Conservation (phyloP, 179 eudicot genomes). For the Silene noctiflora region DNA sequence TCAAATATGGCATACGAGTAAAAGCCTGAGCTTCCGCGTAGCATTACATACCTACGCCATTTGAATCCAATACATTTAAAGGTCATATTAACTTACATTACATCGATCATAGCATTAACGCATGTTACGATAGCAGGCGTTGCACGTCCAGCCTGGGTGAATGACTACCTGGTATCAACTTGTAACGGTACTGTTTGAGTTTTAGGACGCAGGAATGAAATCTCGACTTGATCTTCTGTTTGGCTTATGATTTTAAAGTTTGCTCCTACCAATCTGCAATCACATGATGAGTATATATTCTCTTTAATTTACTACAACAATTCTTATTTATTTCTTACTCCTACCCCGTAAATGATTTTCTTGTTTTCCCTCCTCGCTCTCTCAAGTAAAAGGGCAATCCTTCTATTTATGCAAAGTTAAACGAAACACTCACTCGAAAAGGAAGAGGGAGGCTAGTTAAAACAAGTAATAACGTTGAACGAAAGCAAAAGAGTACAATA, state of each 20-base stretch:
- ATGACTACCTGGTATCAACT: slow-evolving; percentile 25
- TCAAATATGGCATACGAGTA: slow-evolving; percentile 65
- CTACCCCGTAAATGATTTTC: background rate
- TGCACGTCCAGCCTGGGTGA: background rate
- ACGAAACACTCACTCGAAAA: too few species aligned
- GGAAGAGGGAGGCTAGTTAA: too few species aligned
- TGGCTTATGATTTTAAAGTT: slow-evolving; percentile 29
- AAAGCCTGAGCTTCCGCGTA: slow-evolving; percentile 62
- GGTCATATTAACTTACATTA: too few species aligned
- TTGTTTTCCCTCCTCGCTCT: too few species aligned
- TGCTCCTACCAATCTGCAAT: slow-evolving; percentile 26
- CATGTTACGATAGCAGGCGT: too few species aligned
- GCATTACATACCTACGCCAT: slow-evolving; percentile 55
- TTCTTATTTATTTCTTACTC: background rate
- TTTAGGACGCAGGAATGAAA: slow-evolving; percentile 29
- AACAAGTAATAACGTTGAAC: background rate
- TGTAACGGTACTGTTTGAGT: slow-evolving; percentile 19
- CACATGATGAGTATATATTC: background rate
- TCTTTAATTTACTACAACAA: background rate
- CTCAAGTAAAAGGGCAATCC: background rate
- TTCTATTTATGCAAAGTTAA: background rate
- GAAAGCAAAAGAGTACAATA: slow-evolving; percentile 6
- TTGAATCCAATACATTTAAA: too few species aligned
- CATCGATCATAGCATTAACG: background rate
- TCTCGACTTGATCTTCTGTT: slow-evolving; percentile 32